Evolutionary conservation across 371 early-diverging fungal genomes (phyloP).

Genomic region (Encephalitozoon intestinalis): DNA sequence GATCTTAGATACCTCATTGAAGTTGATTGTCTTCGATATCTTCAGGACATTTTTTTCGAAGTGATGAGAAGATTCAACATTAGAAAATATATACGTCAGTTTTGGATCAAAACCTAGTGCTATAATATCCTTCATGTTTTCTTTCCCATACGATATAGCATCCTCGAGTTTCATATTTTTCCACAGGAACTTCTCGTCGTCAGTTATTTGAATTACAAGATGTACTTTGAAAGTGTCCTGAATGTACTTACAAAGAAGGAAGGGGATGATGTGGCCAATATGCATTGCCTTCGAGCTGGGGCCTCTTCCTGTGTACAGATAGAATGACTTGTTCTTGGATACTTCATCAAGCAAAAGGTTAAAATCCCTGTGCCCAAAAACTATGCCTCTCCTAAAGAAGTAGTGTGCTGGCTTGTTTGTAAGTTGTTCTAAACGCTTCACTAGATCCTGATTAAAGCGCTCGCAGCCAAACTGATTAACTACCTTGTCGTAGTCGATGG

Average conservation of each 20-base stretch:
- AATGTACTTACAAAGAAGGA: constrained; percentile 88
- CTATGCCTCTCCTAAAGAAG: constrained; percentile 78
- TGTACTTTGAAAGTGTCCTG: constrained; percentile 91
- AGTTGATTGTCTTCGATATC: constrained; percentile 49
- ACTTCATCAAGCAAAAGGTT: constrained; percentile 72
- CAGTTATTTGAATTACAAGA: constrained; percentile 93
- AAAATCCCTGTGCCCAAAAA: constrained; percentile 95
- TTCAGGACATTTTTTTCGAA: constrained; percentile 53
- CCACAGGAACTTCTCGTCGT: constrained; percentile 98
- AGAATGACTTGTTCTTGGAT: constrained; percentile 82
- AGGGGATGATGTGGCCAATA: constrained; percentile 93
- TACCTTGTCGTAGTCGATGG: constrained; percentile 86
- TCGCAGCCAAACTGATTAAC: constrained; percentile 85
- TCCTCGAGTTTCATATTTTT: constrained; percentile 76
- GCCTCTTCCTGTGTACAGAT: constrained; percentile 97
- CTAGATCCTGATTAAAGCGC: constrained; percentile 67
- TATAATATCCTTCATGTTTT: constrained; percentile 91
- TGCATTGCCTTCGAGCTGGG: constrained; percentile 92
- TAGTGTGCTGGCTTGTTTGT: constrained; percentile 76
- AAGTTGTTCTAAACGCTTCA: constrained; percentile 71
- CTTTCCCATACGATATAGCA: constrained; percentile 68
- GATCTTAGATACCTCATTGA: constrained; percentile 58
- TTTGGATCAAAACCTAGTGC: constrained; percentile 91
- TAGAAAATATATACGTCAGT: constrained; percentile 93
- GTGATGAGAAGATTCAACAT: constrained; percentile 78